These are phyloP conservation scores for Claviceps spartinae DNA, from an alignment of 2,329 filamentous ascomycete species.

Conservation along the genomic window DNA sequence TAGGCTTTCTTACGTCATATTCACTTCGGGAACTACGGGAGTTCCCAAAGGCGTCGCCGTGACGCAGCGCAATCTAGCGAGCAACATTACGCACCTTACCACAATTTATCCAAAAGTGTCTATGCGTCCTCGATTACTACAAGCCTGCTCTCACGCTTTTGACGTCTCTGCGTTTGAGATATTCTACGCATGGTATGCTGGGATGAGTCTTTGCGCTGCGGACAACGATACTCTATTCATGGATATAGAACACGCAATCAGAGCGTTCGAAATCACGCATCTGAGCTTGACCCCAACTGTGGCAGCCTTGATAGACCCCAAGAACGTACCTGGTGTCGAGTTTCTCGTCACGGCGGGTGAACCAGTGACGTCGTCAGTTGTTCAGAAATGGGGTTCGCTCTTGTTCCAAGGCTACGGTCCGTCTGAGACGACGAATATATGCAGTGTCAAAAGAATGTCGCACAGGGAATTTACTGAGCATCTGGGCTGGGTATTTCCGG, in stretches of 20 bases:
- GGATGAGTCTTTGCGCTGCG: conserved; percentile 66
- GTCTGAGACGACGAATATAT: conserved; percentile 80
- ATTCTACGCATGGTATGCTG: conserved; percentile 68
- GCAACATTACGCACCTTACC: conserved; percentile 57
- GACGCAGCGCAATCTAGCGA: conserved; percentile 61
- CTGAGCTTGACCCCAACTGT: conserved; percentile 79
- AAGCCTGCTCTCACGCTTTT: conserved; percentile 74
- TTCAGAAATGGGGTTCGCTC: conserved; percentile 52
- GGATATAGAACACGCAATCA: conserved; percentile 56
- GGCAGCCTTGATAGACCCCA: conserved; percentile 57
- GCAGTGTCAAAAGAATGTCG: conserved; percentile 55
- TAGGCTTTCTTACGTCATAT: conserved; percentile 62
- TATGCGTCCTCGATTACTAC: conserved; percentile 48
- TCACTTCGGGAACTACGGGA: conserved; percentile 74
- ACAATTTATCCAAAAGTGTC: conserved; percentile 47
- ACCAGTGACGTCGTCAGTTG: conserved; percentile 59
- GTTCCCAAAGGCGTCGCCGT: conserved; percentile 68
- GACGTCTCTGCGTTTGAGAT: conserved; percentile 86
- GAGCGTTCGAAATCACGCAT: conserved; percentile 54
- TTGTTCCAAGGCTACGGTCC: conserved; percentile 76
- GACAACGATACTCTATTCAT: conserved; percentile 61
- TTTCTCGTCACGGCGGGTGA: conserved; percentile 77
- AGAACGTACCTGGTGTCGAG: conserved; percentile 54
- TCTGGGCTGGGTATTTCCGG: conserved; percentile 60
- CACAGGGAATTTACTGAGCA: conserved; percentile 51